Evolutionary conservation across 2,329 filamentous ascomycete species (phyloP), one percentile per base, ranked within the genome.

Genomic region (Cucurbitaria berberidis): DNA sequence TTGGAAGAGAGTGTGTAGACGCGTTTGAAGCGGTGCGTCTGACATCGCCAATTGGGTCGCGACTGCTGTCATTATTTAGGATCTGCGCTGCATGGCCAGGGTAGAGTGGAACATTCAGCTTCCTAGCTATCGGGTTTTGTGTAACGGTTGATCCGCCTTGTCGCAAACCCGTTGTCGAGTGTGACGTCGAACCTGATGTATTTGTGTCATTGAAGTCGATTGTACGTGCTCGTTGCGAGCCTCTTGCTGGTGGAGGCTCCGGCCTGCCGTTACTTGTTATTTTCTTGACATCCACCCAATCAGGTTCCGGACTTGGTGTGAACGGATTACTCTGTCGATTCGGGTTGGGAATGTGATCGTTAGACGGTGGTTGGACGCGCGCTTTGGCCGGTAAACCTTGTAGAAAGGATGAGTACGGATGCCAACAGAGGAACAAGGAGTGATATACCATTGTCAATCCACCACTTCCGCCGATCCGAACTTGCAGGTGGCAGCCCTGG

Each of bases 311-410:
- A 1, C 84, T 87, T 0, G 83, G 80, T 1, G 82, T 83, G 72
- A 96, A 98, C 0, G 95, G 95, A 66, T 98, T 98, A 0, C 89
- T 85, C 11, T 86, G 85, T 42, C 90, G 85, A 27, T 85, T 82
- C 1, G 88, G 85, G 70, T 96, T 97, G 19, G 90, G 82, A 2
- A 86, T 78, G 64, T 86, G 82, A 10, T 83, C 80, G 8, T 80
- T 78, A 34, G 82, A 81, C 0, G 91, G 89, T 8, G 90, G 85
- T 53, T 82, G 80, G 32, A 96, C 78, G 15, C 83, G 82, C 5
- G 91, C 92, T 59, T 88, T 87, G 11, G 90, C 92, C 47, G 90
- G 88, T 61, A 89, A 85, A 47, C 87, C 86, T 82, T 66, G 30
- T 55, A 53, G 30, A 57, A 53, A 64, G 64, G 48, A 61, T 59